Conservation (phyloP, 768 basidiomycete genomes). For the Termitomyces sp. region DNA sequence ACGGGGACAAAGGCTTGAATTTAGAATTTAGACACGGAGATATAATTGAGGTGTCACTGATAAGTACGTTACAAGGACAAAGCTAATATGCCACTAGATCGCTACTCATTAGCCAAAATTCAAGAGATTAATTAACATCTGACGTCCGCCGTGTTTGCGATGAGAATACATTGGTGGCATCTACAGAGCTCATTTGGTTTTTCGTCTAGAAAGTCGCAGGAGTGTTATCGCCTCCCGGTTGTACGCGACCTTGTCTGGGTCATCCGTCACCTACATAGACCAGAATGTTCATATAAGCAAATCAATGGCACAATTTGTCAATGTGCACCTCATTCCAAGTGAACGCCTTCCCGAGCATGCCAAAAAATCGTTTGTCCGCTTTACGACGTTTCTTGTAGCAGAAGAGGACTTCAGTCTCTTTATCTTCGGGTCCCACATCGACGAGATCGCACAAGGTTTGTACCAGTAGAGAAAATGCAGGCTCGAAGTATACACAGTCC, state of each 20-base stretch:
- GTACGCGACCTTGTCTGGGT: slow-evolving; percentile 11
- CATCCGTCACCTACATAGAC: slow-evolving; percentile 12
- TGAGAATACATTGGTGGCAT: neutral
- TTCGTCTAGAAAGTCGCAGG: slow-evolving; percentile 9
- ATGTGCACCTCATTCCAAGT: slow-evolving; percentile 13
- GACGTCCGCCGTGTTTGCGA: neutral
- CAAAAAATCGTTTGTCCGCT: slow-evolving; percentile 22
- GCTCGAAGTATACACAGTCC: slow-evolving; percentile 96
- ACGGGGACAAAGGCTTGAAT: neutral
- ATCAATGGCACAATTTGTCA: neutral
- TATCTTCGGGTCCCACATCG: slow-evolving; percentile 16
- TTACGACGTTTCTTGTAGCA: slow-evolving; percentile 94
- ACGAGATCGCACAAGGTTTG: slow-evolving; percentile 70
- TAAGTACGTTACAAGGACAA: neutral
- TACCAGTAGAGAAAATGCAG: slow-evolving; percentile 85
- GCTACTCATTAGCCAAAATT: neutral
- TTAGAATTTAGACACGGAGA: neutral
- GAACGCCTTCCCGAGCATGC: slow-evolving; percentile 10
- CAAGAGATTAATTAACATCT: neutral
- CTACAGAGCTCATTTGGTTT: too few species aligned
- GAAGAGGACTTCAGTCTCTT: slow-evolving; percentile 70
- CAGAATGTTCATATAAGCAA: neutral
- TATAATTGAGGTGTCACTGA: neutral
- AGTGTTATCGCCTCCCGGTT: slow-evolving; percentile 14
- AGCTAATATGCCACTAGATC: neutral